Base-by-base conservation (phyloP, 176 grass and related monocot species). In the Hsuehochloa calcarea region DNA sequence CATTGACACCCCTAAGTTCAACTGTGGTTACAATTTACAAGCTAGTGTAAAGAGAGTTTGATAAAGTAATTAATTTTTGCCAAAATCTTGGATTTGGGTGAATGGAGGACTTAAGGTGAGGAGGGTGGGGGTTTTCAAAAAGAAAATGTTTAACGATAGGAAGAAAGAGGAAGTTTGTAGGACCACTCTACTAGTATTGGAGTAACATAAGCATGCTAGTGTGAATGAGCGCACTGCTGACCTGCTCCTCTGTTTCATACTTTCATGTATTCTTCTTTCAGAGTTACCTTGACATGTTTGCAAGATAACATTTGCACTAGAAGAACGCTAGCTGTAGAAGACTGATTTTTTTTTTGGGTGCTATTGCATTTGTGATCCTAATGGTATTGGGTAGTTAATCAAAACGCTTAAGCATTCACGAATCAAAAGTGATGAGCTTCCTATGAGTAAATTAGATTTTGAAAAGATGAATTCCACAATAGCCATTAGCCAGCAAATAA, bases 261-360 rank as follows among this genome's bases (percentile, higher is more conserved):
- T 84, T 75, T 52, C 12, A 5, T 82, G 4, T 60, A 31, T 78
- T 79, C 2, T 71, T 68, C 68, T 75, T 82, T 43, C 17, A 44
- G 55, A 25, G 2, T 83, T 65, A 1, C 10, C 35, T 83, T 78
- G 44, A 51, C 52, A 5, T 71, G 77, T 40, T 50, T 55, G 1
- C 56, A 78, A 46, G 5, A 51, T 19, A 71, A 35, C 51, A 43
- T 70, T 55, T 80, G 59, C 64, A 41, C n/a, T 78, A 43, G 16
- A 65, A 16, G 5, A 69, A 41, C 20, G 34, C 38, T 68, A 75
- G 27, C 68, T n/a, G 43, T 22, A 11, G 25, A 75, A 44, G 38
- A 35, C 60, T 8, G 25, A 80, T 52, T 47, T 59, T 23, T 47
- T 59, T 23, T 46, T 14, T 23, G 1, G 0, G 8, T n/a, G 27